Conservation (phyloP, 805 yeast genomes). For the Candida sithepensis region DNA sequence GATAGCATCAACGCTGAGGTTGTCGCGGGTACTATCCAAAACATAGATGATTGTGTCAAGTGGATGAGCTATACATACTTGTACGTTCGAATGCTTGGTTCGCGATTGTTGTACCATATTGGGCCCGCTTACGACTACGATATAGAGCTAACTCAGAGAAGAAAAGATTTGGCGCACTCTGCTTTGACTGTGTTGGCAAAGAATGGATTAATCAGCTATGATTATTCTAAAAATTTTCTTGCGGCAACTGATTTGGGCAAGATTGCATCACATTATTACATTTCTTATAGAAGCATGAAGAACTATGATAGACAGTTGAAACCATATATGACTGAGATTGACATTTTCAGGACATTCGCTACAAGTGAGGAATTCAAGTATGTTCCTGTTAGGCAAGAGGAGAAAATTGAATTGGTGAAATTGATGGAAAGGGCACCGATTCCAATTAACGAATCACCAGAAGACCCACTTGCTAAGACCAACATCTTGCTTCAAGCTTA, state of each 20-base stretch:
- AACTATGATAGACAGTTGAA: conserved; percentile 59
- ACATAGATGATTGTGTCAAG: conserved; percentile 60
- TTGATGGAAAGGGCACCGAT: conserved; percentile 76
- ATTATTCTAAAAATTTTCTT: conserved; percentile 44
- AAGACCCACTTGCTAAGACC: conserved; percentile 73
- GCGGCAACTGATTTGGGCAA: conserved; percentile 68
- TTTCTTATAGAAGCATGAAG: conserved; percentile 68
- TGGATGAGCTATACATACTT: conserved; percentile 84
- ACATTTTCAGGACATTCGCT: conserved; percentile 73
- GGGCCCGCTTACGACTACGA: conserved; percentile 62
- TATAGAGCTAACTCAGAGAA: conserved; percentile 41
- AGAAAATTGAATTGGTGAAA: conserved; percentile 65
- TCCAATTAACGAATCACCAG: conserved; percentile 71
- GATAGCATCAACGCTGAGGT: conserved; percentile 87
- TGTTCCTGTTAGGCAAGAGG: conserved; percentile 85
- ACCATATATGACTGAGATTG: conserved; percentile 66
- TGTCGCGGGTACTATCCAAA: conserved; percentile 62
- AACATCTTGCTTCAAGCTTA: conserved; percentile 80
- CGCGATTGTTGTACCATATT: conserved; percentile 74
- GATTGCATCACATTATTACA: conserved; percentile 84
- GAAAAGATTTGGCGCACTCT: conserved; percentile 71
- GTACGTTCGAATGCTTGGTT: conserved; percentile 68
- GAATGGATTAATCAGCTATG: conserved; percentile 58
- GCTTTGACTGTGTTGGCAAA: conserved; percentile 61
- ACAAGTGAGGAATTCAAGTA: conserved; percentile 80